Evolutionary conservation across 768 basidiomycete genomes (phyloP).

Genomic region (Rhizopogon vinicolor): DNA sequence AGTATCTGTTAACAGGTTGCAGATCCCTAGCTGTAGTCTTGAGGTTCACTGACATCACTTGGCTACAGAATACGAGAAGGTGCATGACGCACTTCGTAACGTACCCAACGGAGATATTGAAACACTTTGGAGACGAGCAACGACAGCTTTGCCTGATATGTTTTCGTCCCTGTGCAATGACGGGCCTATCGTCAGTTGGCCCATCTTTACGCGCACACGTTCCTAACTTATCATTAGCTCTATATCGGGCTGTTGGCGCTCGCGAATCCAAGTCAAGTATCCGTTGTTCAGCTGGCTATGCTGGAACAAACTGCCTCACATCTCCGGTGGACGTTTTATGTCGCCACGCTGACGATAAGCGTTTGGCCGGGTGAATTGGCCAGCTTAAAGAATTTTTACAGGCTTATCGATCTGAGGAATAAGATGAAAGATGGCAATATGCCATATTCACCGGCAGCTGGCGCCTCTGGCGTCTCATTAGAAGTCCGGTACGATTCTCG

Average conservation of each 20-base stretch:
- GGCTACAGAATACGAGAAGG: constrained; percentile 16
- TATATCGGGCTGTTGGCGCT: constrained; percentile 26
- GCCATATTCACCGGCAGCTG: constrained; percentile 17
- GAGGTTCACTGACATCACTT: background rate
- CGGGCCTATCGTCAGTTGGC: constrained; percentile 11
- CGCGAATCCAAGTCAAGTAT: constrained; percentile 18
- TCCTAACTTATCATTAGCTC: constrained; percentile 9
- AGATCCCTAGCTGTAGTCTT: background rate
- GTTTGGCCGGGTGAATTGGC: constrained; percentile 13
- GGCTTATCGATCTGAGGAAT: constrained; percentile 13
- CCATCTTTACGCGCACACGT: background rate
- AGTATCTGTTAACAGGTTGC: constrained; percentile 12
- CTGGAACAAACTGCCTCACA: constrained; percentile 20
- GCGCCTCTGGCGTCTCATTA: constrained; percentile 10
- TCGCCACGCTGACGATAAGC: background rate
- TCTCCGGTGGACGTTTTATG: constrained; percentile 18
- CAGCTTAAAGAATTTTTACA: constrained; percentile 19
- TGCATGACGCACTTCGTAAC: constrained; percentile 14
- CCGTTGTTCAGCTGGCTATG: constrained; percentile 26
- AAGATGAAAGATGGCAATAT: constrained; percentile 21
- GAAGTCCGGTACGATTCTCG: constrained; percentile 13
- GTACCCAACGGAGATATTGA: constrained; percentile 10
- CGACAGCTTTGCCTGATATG: constrained; percentile 3
- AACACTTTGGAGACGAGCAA: constrained; percentile 4
- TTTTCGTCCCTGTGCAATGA: constrained; percentile 11